Evolutionary conservation across 129 eudicot genomes (phyloP).

Genomic region (Arctium minus): DNA sequence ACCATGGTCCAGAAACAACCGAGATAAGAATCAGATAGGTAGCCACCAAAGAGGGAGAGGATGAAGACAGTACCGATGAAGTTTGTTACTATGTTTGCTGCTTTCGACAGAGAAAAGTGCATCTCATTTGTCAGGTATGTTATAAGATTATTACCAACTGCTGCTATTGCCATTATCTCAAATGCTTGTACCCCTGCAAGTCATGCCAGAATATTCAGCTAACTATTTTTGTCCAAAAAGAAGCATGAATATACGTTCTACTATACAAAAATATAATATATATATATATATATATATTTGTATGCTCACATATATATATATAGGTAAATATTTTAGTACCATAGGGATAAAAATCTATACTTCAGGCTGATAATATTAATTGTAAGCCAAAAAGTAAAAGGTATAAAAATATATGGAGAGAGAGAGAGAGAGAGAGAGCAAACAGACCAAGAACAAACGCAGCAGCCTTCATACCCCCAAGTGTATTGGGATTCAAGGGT

Average conservation of each 20-base stretch:
- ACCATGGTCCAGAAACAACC: conserved; percentile 97
- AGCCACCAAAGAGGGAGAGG: conserved; percentile 87
- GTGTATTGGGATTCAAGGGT: conserved; percentile 62
- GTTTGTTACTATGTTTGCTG: conserved; percentile 93
- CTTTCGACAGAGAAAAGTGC: conserved; percentile 76
- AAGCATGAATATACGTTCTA: not conserved
- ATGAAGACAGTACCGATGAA: conserved; percentile 82
- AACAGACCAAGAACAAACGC: conserved; percentile 77
- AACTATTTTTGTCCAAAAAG: not conserved
- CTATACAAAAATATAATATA: not conserved
- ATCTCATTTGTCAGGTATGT: conserved; percentile 87
- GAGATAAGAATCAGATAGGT: conserved; percentile 85
- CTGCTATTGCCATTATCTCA: conserved; percentile 97
- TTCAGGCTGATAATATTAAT: no score
- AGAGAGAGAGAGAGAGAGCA: conserved; percentile 16
- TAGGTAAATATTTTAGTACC: not conserved
- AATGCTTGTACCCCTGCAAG: conserved; percentile 81
- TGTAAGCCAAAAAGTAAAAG: not conserved
- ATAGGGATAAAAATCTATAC: no score
- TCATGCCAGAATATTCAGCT: not conserved
- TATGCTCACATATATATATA: no score
- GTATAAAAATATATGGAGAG: not conserved
- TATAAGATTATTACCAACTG: conserved; percentile 92
- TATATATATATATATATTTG: no score
- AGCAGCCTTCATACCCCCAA: conserved; percentile 94